Evolutionary conservation across 495 filamentous ascomycete genomes (phyloP).

Genomic region (Neurospora pannonica): DNA sequence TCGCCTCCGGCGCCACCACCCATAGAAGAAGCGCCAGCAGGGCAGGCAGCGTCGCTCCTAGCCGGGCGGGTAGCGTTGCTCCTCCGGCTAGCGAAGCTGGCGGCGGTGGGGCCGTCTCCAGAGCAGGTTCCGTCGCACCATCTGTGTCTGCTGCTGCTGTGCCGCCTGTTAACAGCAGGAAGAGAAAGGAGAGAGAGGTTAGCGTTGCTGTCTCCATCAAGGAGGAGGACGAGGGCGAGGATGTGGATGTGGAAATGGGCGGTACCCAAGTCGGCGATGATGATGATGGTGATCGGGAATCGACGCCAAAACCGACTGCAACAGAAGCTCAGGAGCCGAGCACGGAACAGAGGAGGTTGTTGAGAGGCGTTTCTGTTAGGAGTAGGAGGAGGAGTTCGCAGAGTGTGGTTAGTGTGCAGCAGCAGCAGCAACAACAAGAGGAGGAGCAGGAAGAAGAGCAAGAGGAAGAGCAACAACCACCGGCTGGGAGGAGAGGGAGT

Average conservation of each 20-base stretch:
- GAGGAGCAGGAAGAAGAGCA: neutral
- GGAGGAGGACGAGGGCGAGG: conserved; percentile 27
- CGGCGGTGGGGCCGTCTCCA: conserved; percentile 11
- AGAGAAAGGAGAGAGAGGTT: conserved; percentile 17
- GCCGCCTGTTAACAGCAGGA: neutral
- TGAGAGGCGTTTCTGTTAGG: neutral
- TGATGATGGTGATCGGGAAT: neutral
- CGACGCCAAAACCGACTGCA: neutral
- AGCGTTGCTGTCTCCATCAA: conserved; percentile 24
- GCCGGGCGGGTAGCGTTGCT: neutral
- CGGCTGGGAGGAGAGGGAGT: neutral
- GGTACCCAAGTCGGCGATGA: neutral
- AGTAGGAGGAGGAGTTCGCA: neutral
- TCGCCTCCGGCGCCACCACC: conserved; percentile 16
- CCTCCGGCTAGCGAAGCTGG: neutral
- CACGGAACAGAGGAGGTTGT: neutral
- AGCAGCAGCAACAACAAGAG: neutral
- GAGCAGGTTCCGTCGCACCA: neutral
- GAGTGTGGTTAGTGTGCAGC: neutral
- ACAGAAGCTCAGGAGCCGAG: neutral
- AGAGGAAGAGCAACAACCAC: neutral
- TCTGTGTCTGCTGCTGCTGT: neutral
- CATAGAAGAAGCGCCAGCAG: neutral
- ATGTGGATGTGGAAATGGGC: neutral
- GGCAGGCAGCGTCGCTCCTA: neutral